A percentile compares a stretch with the other conserved stretches of the same genome.
These are phyloP conservation scores for Phytophthora tentaculata DNA, from an alignment of 352 stramenopile genomes.

Conservation along the genomic window DNA sequence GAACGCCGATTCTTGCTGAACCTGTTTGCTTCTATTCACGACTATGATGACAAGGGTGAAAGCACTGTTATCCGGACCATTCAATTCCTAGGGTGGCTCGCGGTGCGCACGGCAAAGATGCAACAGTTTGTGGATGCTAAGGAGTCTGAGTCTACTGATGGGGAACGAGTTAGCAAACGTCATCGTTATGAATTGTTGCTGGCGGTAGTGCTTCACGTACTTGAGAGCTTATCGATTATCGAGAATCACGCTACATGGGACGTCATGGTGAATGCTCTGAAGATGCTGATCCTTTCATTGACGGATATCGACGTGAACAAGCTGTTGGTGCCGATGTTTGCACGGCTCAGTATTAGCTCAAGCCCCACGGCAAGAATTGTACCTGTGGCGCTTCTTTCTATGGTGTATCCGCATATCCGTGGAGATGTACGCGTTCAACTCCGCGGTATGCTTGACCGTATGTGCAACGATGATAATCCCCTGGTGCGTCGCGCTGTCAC, in stretches of 20 bases:
- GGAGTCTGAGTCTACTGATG: constrained; percentile 24
- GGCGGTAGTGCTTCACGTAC: constrained; percentile 78
- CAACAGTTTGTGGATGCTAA: constrained; percentile 57
- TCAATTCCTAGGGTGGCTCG: constrained; percentile 82
- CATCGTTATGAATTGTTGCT: constrained; percentile 77
- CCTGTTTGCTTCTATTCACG: constrained; percentile 84
- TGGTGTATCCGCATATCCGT: constrained; percentile 75
- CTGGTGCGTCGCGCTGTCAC: constrained; percentile 84
- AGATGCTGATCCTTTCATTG: constrained; percentile 72
- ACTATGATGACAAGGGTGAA: constrained; percentile 90
- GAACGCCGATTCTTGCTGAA: constrained; percentile 84
- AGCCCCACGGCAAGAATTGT: constrained; percentile 87
- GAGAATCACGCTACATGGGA: constrained; percentile 91
- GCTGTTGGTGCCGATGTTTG: constrained; percentile 81
- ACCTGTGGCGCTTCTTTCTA: constrained; percentile 73
- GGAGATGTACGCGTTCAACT: constrained; percentile 84
- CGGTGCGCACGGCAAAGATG: constrained; percentile 68
- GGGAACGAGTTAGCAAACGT: constrained; percentile 33
- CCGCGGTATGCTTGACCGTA: constrained; percentile 87
- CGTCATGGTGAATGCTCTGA: constrained; percentile 87
- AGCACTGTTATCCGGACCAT: constrained; percentile 85
- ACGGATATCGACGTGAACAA: constrained; percentile 63
- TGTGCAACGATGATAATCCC: constrained; percentile 88
- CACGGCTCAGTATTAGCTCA: constrained; percentile 82
- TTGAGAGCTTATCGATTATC: constrained; percentile 89